Evolutionary conservation across 202 grass and related monocot genomes (phyloP), one percentile per base, ranked within the genome.

Genomic region (Brachypodium distachyon): DNA sequence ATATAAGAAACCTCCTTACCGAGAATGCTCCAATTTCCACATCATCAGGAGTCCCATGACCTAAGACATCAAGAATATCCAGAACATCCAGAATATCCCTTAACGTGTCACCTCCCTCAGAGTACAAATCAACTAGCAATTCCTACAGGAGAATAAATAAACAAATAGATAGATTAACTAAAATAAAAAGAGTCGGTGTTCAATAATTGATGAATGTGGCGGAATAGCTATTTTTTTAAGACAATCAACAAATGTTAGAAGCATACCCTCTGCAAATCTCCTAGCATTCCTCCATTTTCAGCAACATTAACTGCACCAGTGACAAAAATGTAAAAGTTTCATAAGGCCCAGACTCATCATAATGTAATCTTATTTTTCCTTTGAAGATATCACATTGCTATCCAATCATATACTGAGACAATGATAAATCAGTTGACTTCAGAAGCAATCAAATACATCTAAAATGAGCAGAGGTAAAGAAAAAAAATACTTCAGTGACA

Each of bases 201-300:
- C 38, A 70, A 19, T 4, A 3, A 54, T 21, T 62, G 9, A 51
- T 72, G 74, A 78, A 32, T 65, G 27, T 7, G 69, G 55, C 9
- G 9, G 39, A 55, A 67, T 27, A 3, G 28, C 21, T 57, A 26
- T 5, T 29, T 61, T 61, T 51, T 49, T 74, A 41, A 3, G 48
- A 1, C 0, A 51, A 51, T 33, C 5, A 67, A 85, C 38, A 11
- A 40, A 83, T 17, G 13, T 48, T 58, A 67, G 73, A 84, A 81
- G 17, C 56, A 37, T 91, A 98, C 95, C 95, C 89, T 84, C 41
- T 83, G 79, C 84, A 98, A 92, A 81, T 94, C 82, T 47, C 85
- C 76, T 51, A 83, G 37, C 53, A 94, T 68, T 36, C 61, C 81
- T 82, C 70, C 87, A 72, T 85, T 83, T 77, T 75, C 91, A 85